phyloP scores from a whole-genome alignment of 78 protist genomes.

The Isochrysis galbana region DNA sequence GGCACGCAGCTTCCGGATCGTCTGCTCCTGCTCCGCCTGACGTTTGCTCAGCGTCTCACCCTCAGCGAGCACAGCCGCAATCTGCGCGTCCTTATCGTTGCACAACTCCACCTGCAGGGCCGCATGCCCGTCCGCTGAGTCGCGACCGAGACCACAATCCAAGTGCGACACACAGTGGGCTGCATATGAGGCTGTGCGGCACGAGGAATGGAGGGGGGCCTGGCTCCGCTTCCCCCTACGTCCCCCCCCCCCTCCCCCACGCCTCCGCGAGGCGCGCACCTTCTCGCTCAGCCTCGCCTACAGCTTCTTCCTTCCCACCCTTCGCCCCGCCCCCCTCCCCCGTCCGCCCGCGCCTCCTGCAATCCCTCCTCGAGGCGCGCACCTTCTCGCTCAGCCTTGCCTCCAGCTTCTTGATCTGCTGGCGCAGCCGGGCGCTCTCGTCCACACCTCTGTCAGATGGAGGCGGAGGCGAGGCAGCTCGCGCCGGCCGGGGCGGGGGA shows the following conservation, averaged over 20 bases:
- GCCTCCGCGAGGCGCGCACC: too few relatives aligned
- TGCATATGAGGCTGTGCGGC: too few relatives aligned
- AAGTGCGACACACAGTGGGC: too few relatives aligned
- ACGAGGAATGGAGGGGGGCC: too few relatives aligned
- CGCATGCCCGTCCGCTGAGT: too few relatives aligned
- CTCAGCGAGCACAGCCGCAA: background rate
- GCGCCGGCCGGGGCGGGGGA: background rate
- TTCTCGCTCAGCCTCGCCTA: background rate
- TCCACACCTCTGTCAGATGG: background rate
- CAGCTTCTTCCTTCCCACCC: too few relatives aligned
- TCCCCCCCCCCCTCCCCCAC: too few relatives aligned
- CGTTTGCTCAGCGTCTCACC: background rate
- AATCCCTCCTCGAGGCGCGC: too few relatives aligned
- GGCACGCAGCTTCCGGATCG: background rate
- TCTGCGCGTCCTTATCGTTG: constrained; percentile 10
- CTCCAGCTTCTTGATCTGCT: background rate
- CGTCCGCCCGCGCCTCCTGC: too few relatives aligned
- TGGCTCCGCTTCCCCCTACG: too few relatives aligned
- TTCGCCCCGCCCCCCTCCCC: too few relatives aligned
- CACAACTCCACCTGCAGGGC: background rate
- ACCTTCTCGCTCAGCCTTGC: background rate
- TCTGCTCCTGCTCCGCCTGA: constrained; percentile 9
- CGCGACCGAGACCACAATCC: too few relatives aligned
- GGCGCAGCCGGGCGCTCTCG: background rate
- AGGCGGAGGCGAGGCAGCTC: background rate